These are phyloP conservation scores for Mycocentrospora acerina DNA, from an alignment of 2,329 filamentous ascomycete genomes.

Conservation along the genomic window DNA sequence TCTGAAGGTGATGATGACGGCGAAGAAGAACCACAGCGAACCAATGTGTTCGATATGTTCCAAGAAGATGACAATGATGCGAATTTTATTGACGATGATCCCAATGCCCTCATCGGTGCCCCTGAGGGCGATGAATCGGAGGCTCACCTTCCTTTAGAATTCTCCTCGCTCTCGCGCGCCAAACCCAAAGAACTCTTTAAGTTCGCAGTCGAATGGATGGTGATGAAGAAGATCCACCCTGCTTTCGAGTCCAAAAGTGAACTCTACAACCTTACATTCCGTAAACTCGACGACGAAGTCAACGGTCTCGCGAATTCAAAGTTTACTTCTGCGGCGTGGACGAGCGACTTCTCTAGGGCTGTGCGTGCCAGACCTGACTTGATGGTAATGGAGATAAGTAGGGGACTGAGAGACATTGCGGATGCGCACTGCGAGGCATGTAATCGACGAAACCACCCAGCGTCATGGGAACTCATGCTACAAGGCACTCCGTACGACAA, in stretches of 20 bases:
- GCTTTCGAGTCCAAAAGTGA: constrained; percentile 64
- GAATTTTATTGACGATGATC: constrained; percentile 65
- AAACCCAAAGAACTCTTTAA: constrained; percentile 72
- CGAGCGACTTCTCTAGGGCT: constrained; percentile 62
- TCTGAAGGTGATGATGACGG: constrained; percentile 19
- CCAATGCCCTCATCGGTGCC: constrained; percentile 54
- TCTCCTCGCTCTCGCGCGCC: constrained; percentile 66
- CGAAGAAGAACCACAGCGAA: constrained; percentile 22
- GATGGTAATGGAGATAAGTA: constrained; percentile 38
- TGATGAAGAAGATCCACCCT: constrained; percentile 76
- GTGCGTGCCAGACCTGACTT: constrained; percentile 66
- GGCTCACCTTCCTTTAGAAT: constrained; percentile 63
- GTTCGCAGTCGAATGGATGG: constrained; percentile 76
- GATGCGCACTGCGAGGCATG: constrained; percentile 65
- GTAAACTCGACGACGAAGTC: constrained; percentile 71
- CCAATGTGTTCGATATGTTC: constrained; percentile 47
- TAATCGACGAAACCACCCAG: constrained; percentile 67
- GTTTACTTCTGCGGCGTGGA: constrained; percentile 72
- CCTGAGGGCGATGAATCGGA: constrained; percentile 53
- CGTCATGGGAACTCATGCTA: constrained; percentile 65
- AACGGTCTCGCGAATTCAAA: constrained; percentile 68
- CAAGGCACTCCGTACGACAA: constrained; percentile 66
- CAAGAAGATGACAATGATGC: constrained; percentile 59
- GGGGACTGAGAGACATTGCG: constrained; percentile 13
- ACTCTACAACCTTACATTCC: constrained; percentile 68